Base-by-base conservation (phyloP, 352 stramenopile species). In the Heterotrichella gracilis region DNA sequence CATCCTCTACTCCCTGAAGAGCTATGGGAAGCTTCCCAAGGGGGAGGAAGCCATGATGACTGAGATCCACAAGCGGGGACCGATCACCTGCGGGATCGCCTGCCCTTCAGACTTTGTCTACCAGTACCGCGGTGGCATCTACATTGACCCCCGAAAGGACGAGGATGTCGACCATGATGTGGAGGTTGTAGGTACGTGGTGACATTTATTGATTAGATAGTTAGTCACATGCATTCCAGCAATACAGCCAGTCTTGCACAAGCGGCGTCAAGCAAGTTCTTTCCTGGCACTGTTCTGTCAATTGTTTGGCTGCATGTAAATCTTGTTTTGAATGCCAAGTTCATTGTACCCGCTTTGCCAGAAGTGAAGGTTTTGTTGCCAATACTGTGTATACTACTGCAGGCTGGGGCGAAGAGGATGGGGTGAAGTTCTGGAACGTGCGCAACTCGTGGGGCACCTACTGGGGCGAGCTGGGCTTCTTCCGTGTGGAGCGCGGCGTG, bases 11-110 rank as follows among this genome's bases (percentile, higher is more conserved):
- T n/a, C n/a, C n/a, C n/a, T n/a, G n/a, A n/a, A n/a, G n/a, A 41
- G 69, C 32, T 71, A 69, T 17, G 69, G 69, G 3, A 64, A 64
- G 21, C 13, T 71, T 17, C 17, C 17, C 39, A 77, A 82, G 9
- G 87, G 86, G n/a, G 83, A 93, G 69, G 66, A 86, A 66, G 80
- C 89, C 69, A 94, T 96, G 80, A 94, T 92, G 82, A 81, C 85
- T 3, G 90, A 97, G 80, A 94, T 97, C 68, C 94, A 88, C 70
- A 84, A 82, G 21, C 86, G 90, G 42, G 89, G 89, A 0, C 87
- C 88, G 0, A 91, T 95, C 68, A 84, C 85, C 0, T 93, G 87
- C 73, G 73, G 64, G 69, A n/a, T 71, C 63, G 68, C 64, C 24
- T 69, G n/a, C n/a, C n/a, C n/a, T n/a, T n/a, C 64, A 19, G 69